Percentiles rank a stretch among this genome's conserved stretches.
phyloP scores from a whole-genome alignment of 176 grass and related monocot species.

The Aegilops longissima region DNA sequence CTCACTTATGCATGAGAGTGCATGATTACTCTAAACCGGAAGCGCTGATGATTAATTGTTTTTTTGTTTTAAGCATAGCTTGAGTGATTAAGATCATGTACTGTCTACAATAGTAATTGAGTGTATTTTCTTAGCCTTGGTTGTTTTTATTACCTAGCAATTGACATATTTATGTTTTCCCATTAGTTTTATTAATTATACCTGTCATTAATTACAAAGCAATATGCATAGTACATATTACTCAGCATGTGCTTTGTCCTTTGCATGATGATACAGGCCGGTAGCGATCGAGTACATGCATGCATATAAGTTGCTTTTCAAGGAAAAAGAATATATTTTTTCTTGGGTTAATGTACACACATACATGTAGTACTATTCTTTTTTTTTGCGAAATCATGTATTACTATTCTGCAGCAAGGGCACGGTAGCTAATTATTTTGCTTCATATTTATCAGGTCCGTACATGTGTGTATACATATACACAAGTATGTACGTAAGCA shows the following conservation, averaged over 20 bases:
- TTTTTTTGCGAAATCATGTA: no score
- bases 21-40: slow-evolving; percentile 43
- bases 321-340: background rate
- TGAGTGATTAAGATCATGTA: background rate
- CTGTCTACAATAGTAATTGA: background rate
- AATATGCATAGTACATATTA: background rate
- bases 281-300: background rate
- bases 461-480: background rate
- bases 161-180: background rate
- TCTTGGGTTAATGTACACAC: no score
- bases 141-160: background rate
- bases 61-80: background rate
- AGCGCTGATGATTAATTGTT: background rate
- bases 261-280: background rate
- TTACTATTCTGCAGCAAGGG: background rate
- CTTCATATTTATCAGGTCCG: background rate
- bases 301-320: background rate
- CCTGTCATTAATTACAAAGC: background rate
- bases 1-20: slow-evolving; percentile 24
- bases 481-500: background rate
- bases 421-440: background rate
- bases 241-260: background rate
- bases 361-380: no score
- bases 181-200: background rate
- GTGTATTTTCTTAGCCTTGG: background rate